Base-by-base conservation (phyloP, 176 grass and related monocot species). In the Cenchrus americanus region DNA sequence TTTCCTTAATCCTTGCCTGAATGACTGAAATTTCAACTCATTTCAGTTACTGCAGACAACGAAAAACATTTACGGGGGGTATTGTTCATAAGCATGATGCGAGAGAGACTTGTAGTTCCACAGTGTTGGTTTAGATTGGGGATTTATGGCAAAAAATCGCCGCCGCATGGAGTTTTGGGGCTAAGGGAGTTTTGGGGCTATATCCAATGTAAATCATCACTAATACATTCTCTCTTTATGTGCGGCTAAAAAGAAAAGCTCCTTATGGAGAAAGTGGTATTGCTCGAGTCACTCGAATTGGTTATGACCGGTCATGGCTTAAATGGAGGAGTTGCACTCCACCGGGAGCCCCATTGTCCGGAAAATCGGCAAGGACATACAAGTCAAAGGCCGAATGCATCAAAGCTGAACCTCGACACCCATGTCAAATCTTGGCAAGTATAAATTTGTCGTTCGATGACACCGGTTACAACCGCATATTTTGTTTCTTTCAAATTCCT, bases 241-340 rank as follows among this genome's bases (percentile, higher is more conserved):
- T 78, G 41, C 54, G 96, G 96, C 57, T 96, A 55, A 94, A 91
- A 85, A 78, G 87, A 73, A 99, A 95, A n/a, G n/a, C n/a, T n/a
- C n/a, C n/a, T n/a, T n/a, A n/a, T n/a, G 84, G 91, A 79, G 89
- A 88, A 72, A 91, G 76, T 42, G 82, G 80, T 81, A 50, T 71
- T 44, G 66, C 70, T n/a, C 67, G 89, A 90, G 66, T 90, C 93
- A 72, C 85, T 65, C 46, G 91, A 89, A 78, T 86, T 66, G 53
- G 81, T 62, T 65, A 83, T 78, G 42, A 84, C 58, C 27, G 89
- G 84, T 65, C 88, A 93, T 73, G 84, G 84, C 19, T 92, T 82
- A 71, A 76, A 75, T 41, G 87, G 93, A 84, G 87, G 42, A 75
- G 77, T 82, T 87, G 51, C 74, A 89, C 78, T 80, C 81, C 91